Evolutionary conservation across 306 rosid genomes (phyloP).

Genomic region (Dalbergia oliveri): DNA sequence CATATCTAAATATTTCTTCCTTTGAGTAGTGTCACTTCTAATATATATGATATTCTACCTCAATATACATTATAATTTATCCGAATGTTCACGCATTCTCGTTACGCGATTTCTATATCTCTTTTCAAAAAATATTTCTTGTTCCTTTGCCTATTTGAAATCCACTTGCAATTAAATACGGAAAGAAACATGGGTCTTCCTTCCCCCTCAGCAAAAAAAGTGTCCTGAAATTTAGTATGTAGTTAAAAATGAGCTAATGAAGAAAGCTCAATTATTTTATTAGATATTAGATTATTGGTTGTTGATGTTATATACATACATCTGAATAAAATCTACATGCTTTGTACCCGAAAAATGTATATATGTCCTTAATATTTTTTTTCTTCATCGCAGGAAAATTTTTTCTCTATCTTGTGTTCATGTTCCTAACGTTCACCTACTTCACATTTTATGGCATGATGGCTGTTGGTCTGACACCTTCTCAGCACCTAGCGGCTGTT

Average conservation of each 20-base stretch:
- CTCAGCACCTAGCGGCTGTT: constrained; percentile 83
- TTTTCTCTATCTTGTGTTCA: constrained; percentile 74
- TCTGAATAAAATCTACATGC: not conserved
- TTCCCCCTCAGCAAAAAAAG: not conserved
- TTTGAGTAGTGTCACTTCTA: not conserved
- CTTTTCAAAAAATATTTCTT: too few species aligned
- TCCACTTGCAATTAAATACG: not conserved
- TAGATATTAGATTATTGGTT: not conserved
- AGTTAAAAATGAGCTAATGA: not conserved
- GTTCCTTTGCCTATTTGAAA: too few species aligned
- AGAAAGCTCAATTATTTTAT: not conserved
- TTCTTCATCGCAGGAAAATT: constrained; percentile 72
- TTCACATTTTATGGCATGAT: constrained; percentile 96
- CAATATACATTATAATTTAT: too few species aligned
- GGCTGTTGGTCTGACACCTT: constrained; percentile 89
- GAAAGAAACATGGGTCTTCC: not conserved
- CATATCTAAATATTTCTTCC: constrained; percentile 13
- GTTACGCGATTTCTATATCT: too few species aligned
- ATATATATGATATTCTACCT: too few species aligned
- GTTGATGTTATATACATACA: constrained; percentile 7
- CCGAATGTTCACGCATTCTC: too few species aligned
- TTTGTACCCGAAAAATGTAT: not conserved
- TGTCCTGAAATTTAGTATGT: not conserved
- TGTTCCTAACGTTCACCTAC: constrained; percentile 96
- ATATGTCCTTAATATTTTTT: not conserved